phyloP scores from a whole-genome alignment of 441 rosid genomes.

The Populus hybrid region DNA sequence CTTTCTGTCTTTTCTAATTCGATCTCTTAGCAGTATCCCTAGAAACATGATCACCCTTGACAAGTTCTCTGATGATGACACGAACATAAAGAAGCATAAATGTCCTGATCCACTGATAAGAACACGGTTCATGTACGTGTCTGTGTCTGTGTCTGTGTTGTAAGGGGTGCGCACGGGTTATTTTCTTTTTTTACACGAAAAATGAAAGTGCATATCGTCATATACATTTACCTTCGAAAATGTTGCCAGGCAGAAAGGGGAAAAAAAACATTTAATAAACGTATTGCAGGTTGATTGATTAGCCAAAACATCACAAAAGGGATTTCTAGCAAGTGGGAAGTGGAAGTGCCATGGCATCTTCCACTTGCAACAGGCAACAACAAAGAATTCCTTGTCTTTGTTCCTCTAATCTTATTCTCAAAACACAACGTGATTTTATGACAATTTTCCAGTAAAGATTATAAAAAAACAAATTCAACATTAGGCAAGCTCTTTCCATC shows the following conservation, averaged over 20 bases:
- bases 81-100: background rate
- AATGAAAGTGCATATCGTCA: background rate
- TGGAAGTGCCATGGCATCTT: constrained; percentile 27
- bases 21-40: background rate
- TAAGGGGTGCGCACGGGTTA: no score
- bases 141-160: no score
- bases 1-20: background rate
- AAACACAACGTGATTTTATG: background rate
- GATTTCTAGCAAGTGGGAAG: constrained; percentile 16
- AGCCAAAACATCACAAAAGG: background rate
- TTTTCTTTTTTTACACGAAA: background rate
- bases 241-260: background rate
- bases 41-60: background rate
- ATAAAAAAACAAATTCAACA: background rate
- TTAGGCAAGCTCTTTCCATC: constrained; percentile 6
- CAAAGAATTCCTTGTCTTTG: constrained; percentile 2
- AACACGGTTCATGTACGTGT: no score
- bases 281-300: background rate
- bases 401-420: constrained; percentile 9
- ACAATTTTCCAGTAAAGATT: background rate
- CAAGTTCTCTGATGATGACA: background rate
- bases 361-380: constrained; percentile 25
- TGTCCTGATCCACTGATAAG: no score
- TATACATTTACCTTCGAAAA: background rate
- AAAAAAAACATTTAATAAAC: background rate